Base-by-base conservation (phyloP, 306 rosid genomes). In the Acacia acuminata region DNA sequence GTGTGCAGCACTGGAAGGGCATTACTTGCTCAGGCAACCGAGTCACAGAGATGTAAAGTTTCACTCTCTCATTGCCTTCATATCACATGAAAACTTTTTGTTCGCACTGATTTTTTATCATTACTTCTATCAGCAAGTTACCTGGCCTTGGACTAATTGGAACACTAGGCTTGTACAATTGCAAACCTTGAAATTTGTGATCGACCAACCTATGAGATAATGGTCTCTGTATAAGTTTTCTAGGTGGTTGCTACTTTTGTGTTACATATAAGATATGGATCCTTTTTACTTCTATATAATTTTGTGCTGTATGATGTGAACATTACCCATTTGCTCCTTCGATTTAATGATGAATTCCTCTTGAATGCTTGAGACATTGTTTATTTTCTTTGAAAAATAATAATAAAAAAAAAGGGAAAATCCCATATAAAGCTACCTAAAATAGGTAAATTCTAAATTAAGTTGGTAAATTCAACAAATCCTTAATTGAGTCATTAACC, bases 1-100 rank as follows among this genome's bases (percentile, higher is more conserved):
- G 99, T 68, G 98, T 91, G 10, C 98, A 93, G 85, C 79, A 89
- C 66, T 96, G 99, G 99, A 90, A 86, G 85, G 99, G 99, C 70
- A 85, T 93, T 77, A 88, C 82, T n/a, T 96, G 99, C 84, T 83
- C 91, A 9, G 88, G 81, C 87, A 83, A 89, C 82, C 92, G 96
- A 55, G 92, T 96, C 77, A 92, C 94, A 2, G 92, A 91, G 79
- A 96, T 96, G 99, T 95, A 83, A 58, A 80, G 64, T 80, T 83
- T 85, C 73, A 58, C 64, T 75, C 81, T 80, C 76, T 76, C 64
- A 30, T 77, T 70, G 79, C 17, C 38, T 64, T 64, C 19, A 56
- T 78, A 20, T 36, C 55, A 55, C 79, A 76, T 76, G 77, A 67
- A 17, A 48, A 19, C 43, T 73, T 25, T 77, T 48, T 69, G 64